Evolutionary conservation across 371 early-diverging fungal species (phyloP), one percentile per base, ranked within the genome.

Genomic region (Apophysomyces sp.): DNA sequence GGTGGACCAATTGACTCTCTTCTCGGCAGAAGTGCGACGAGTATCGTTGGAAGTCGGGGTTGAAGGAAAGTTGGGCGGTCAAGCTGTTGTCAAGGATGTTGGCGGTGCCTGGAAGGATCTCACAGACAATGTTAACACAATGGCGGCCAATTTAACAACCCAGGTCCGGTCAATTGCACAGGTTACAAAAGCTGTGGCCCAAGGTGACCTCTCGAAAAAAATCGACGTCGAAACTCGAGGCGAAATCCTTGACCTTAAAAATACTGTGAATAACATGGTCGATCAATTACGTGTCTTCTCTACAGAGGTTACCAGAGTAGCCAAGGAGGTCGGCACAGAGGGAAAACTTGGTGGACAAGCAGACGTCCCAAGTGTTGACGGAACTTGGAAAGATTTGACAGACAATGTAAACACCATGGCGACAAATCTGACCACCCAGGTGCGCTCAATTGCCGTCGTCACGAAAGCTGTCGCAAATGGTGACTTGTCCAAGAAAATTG

Each of bases 51-150:
- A 70, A 58, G 69, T 73, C 56, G 63, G 69, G 21, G 24, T 65
- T 54, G 73, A 78, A 12, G 78, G 78, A 30, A 58, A 57, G 18
- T 61, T 61, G 66, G 82, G 84, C 6, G 71, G 76, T 0, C 74
- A 73, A 52, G 75, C 73, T 6, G 37, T 39, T 1, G 85, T 84
- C 0, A 66, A 77, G 31, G 75, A 71, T 34, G 83, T 83, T 6
- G 81, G 65, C 32, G 87, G 87, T 9, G 81, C 79, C 0, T 86
- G 87, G 87, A 81, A 78, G 51, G 83, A 80, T 30, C 71, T 86
- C n/a, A 86, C 87, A 2, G 77, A 81, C 53, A 84, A 79, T 55
- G 81, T 85, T 54, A 85, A 85, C 51, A 75, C 37, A 9, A 61
- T 61, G 62, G 62, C 62, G 13, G 62, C 62, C 24, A 61, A 61